phyloP scores from a whole-genome alignment of 2,329 filamentous ascomycete species.

The Epichloe coenophiala region DNA sequence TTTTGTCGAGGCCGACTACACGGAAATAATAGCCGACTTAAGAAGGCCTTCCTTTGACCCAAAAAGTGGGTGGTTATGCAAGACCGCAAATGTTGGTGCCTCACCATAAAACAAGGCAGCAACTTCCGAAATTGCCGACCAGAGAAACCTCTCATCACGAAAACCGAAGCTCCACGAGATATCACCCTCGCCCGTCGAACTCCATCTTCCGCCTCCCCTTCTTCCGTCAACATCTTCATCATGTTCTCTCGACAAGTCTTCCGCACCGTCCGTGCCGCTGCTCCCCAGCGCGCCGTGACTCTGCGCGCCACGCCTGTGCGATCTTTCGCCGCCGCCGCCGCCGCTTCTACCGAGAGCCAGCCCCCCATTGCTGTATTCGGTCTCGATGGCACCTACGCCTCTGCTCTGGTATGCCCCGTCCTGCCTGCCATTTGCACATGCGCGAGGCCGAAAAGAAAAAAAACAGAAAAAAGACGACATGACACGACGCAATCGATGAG shows the following conservation, averaged over 20 bases:
- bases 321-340: conserved; percentile 60
- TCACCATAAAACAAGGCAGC: conserved; percentile 24
- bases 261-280: conserved; percentile 42
- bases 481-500: background rate
- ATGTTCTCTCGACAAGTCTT: conserved; percentile 50
- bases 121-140: conserved; percentile 29
- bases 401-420: conserved; percentile 69
- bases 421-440: conserved; percentile 1
- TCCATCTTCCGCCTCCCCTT: conserved; percentile 5
- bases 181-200: conserved; percentile 14
- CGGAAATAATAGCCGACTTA: background rate
- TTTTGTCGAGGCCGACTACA: too few species aligned
- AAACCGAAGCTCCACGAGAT: conserved; percentile 19
- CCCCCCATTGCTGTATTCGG: conserved; percentile 91
- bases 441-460: background rate
- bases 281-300: conserved; percentile 42
- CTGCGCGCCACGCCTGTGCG: conserved; percentile 44
- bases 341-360: conserved; percentile 54
- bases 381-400: conserved; percentile 95
- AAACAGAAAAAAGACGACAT: background rate
- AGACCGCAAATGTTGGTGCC: conserved; percentile 20
- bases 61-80: background rate
- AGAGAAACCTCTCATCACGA: conserved; percentile 20
- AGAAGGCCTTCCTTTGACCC: background rate
- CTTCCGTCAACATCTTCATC: conserved; percentile 13